Evolutionary conservation across 805 yeast species (phyloP), one percentile per base, ranked within the genome.

Genomic region (Yamadazyma paraphyllophila): DNA sequence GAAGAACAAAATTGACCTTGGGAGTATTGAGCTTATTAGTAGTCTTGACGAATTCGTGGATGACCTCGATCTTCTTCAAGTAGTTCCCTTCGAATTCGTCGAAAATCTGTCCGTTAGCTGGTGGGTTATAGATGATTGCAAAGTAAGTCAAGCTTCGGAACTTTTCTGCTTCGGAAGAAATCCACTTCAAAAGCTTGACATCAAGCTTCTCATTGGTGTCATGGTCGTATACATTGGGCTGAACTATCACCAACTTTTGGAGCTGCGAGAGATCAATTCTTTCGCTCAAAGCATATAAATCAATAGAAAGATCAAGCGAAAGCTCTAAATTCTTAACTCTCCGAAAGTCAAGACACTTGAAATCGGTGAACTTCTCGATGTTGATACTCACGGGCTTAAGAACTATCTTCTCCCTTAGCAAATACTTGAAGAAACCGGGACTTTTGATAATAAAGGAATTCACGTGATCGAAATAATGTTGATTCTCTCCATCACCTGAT

Each of bases 21-120:
- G 49, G 50, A 2, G 43, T 32, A 2, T 30, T n/a, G 27, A 44
- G 34, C 10, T 16, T 30, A 15, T 41, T 44, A 1, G 49, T 25
- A 12, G 44, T 33, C 24, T 45, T 34, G 4, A 45, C 45, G 7
- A 51, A 16, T 0, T 63, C 59, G 17, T 72, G 71, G 53, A 74
- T 83, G 10, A 85, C 55, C 25, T 68, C 72, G 43, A 78, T 69
- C 54, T 89, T 73, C 48, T 89, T 74, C 6, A 77, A 58, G 53
- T 80, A 84, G 53, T 86, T 85, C 0, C 95, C 95, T 56, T 85
- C 92, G 34, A 82, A 76, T 2, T 88, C 88, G 59, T 84, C 86
- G 13, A 62, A 67, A 11, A 82, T 73, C 30, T 71, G 67, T 0
- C 85, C 88, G 56, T 78, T 78, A 2, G 60, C 31, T 2, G 88